A percentile compares a stretch with the other conserved stretches of the same genome.
Evolutionary conservation across 2,329 filamentous ascomycete species (phyloP).

Genomic region (Uncinocarpus reesii): DNA sequence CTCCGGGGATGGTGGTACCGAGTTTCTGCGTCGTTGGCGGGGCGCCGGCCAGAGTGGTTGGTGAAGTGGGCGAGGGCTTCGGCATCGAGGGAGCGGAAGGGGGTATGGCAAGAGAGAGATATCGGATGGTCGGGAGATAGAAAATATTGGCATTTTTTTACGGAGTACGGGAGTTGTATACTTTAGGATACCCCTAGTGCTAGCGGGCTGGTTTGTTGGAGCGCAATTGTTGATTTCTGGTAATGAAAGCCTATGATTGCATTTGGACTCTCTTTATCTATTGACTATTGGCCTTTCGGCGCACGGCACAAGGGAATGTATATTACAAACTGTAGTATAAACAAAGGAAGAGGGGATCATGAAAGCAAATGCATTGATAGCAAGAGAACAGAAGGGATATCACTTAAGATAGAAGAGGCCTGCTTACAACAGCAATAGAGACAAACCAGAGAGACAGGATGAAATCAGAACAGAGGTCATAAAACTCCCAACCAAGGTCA

Average conservation of each 20-base stretch:
- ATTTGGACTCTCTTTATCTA: too few species aligned
- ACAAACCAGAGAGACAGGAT: slow-evolving; percentile 20
- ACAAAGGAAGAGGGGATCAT: not conserved
- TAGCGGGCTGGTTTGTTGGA: not conserved
- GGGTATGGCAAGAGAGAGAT: slow-evolving; percentile 35
- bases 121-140: slow-evolving; percentile 28
- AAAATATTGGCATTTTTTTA: not conserved
- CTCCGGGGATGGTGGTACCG: slow-evolving; percentile 81
- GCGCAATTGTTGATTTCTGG: not conserved
- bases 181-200: slow-evolving; percentile 4
- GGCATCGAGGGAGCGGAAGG: slow-evolving; percentile 38
- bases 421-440: slow-evolving; percentile 15
- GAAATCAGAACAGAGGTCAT: slow-evolving; percentile 18
- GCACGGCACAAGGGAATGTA: slow-evolving; percentile 6
- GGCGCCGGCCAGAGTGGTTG: slow-evolving; percentile 65
- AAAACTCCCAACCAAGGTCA: slow-evolving; percentile 20
- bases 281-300: too few species aligned
- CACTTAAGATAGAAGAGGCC: slow-evolving; percentile 21
- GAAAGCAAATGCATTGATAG: slow-evolving; percentile 6
- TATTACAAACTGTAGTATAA: slow-evolving; percentile 16
- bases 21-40: slow-evolving; percentile 88
- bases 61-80: slow-evolving; percentile 54
- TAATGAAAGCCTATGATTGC: too few species aligned
- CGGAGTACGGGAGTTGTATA: not conserved
- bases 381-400: slow-evolving; percentile 35